These are phyloP conservation scores for Phytophthora sp. DNA, from an alignment of 352 stramenopile species.

Conservation along the genomic window DNA sequence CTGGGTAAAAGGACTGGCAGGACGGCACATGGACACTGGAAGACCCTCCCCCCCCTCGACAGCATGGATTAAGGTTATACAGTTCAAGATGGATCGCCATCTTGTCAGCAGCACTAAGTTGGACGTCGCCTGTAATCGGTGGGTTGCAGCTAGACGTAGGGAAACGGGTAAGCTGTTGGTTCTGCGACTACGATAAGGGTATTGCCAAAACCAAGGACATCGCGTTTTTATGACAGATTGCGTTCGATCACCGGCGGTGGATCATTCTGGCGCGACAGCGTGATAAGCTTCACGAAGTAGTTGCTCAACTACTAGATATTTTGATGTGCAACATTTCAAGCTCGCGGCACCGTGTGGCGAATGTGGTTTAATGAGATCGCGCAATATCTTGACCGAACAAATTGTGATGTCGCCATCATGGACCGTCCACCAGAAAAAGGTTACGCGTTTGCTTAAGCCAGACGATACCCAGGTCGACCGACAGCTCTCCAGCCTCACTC, in stretches of 20 bases:
- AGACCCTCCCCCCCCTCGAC: neutral
- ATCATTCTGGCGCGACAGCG: neutral
- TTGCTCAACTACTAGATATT: conserved; percentile 1
- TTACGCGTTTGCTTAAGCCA: neutral
- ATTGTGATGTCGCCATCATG: neutral
- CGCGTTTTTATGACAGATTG: neutral
- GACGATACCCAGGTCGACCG: neutral
- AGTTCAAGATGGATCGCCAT: neutral
- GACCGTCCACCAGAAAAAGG: neutral
- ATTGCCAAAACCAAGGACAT: neutral
- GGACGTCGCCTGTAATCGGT: neutral
- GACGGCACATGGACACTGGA: neutral
- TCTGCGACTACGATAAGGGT: neutral
- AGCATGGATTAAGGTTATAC: neutral
- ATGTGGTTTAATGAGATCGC: conserved; percentile 16
- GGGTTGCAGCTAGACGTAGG: neutral
- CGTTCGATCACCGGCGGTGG: neutral
- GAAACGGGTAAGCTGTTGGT: neutral
- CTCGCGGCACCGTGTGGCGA: neutral
- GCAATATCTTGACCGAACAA: conserved; percentile 9
- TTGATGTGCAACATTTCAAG: conserved; percentile 12
- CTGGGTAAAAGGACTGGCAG: neutral
- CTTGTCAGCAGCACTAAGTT: neutral
- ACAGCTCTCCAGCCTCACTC: neutral
- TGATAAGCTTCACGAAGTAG: neutral